These are phyloP conservation scores for Pneumocystis wakefieldiae DNA, from an alignment of 1,139 yeast species.

Conservation along the genomic window DNA sequence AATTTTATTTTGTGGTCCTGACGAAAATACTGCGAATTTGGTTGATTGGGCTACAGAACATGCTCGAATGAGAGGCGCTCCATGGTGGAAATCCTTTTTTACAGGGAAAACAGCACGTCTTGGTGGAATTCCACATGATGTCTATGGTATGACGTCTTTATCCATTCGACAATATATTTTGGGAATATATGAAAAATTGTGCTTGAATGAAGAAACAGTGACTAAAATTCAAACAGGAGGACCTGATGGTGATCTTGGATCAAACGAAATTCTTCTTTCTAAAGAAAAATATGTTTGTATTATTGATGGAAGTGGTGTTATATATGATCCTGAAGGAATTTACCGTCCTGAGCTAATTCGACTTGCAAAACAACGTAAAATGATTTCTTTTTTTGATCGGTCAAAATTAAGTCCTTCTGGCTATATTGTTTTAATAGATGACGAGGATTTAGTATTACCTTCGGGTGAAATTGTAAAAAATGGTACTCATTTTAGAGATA, in stretches of 20 bases:
- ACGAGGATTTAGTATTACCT: conserved; percentile 63
- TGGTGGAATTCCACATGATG: conserved; percentile 98
- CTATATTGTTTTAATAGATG: conserved; percentile 74
- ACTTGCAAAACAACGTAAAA: conserved; percentile 64
- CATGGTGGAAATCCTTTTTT: conserved; percentile 98
- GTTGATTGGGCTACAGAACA: conserved; percentile 98
- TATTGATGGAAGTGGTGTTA: conserved; percentile 91
- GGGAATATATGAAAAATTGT: conserved; percentile 67
- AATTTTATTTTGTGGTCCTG: conserved; percentile 93
- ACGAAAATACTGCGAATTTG: conserved; percentile 91
- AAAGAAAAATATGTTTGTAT: conserved; percentile 74
- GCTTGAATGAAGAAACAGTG: conserved; percentile 44
- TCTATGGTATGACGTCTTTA: conserved; percentile 92
- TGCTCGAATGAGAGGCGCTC: conserved; percentile 85
- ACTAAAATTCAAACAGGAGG: conserved; percentile 94
- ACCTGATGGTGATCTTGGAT: conserved; percentile 96
- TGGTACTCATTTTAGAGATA: conserved; percentile 86
- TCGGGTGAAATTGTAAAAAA: conserved; percentile 58
- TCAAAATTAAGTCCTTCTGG: conserved; percentile 59
- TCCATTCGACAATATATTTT: conserved; percentile 88
- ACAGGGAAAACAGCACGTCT: conserved; percentile 85
- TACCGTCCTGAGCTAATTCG: conserved; percentile 63
- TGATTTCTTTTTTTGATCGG: conserved; percentile 56
- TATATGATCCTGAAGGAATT: conserved; percentile 82
- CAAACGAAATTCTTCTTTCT: conserved; percentile 69